Percentiles rank a stretch among this genome's conserved stretches.
phyloP scores from a whole-genome alignment of 768 basidiomycete genomes.

The Naganishia onofrii region DNA sequence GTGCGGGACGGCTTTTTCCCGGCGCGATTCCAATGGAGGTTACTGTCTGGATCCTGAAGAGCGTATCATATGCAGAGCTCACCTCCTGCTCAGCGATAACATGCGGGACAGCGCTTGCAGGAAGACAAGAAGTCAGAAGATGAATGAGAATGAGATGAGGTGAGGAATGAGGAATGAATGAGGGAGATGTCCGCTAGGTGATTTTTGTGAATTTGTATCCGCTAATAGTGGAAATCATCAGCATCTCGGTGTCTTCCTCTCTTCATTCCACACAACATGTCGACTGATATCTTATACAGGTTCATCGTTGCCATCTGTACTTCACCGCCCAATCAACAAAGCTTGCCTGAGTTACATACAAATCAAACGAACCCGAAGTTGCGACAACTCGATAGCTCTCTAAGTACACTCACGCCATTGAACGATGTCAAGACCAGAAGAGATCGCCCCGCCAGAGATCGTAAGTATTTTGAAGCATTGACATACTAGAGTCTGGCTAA shows the following conservation, averaged over 20 bases:
- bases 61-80: neutral
- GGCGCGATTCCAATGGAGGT: neutral
- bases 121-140: conserved; percentile 1
- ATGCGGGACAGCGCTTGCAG: neutral
- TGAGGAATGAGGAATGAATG: no score
- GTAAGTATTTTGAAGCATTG: conserved; percentile 56
- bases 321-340: no score
- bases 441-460: conserved; percentile 84
- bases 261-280: neutral
- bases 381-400: neutral
- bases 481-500: conserved; percentile 11
- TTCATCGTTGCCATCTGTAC: neutral
- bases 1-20: neutral
- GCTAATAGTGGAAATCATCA: neutral
- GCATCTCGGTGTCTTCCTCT: neutral
- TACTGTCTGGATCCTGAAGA: neutral
- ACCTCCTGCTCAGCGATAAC: neutral
- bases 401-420: neutral
- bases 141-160: no score
- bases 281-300: neutral
- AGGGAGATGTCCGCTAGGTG: conserved; percentile 1
- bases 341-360: no score
- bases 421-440: conserved; percentile 80
- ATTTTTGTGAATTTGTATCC: conserved; percentile 16
- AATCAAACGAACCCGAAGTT: neutral